Percentiles rank a stretch among this genome's conserved stretches.
Evolutionary conservation across 345 rosid genomes (phyloP).

Genomic region (Bruguiera sexangula): DNA sequence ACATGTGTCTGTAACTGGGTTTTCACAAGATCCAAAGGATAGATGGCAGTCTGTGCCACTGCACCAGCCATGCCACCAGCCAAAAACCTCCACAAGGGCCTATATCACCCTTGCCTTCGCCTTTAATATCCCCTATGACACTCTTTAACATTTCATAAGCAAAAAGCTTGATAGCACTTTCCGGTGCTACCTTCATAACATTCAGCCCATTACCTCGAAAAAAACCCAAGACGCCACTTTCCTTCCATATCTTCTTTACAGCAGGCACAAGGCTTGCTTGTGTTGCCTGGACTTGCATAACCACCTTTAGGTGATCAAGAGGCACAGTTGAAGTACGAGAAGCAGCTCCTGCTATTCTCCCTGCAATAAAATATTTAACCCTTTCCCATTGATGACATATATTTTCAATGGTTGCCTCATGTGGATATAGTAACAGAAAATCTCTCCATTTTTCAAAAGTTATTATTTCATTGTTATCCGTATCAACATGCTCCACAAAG

Average conservation of each 20-base stretch:
- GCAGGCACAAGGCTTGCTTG: conserved; percentile 58
- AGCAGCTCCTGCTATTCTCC: conserved; percentile 86
- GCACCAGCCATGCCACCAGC: conserved; percentile 96
- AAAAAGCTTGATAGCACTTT: conserved; percentile 82
- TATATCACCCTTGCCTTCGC: conserved; percentile 50
- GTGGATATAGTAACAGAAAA: conserved; percentile 43
- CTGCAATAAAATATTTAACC: conserved; percentile 83
- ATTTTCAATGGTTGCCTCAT: conserved; percentile 87
- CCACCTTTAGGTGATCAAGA: conserved; percentile 80
- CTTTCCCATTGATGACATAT: conserved; percentile 85
- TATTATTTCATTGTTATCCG: conserved; percentile 84
- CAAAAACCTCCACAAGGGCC: conserved; percentile 59
- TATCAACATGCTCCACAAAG: conserved; percentile 87
- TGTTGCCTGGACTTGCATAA: conserved; percentile 74
- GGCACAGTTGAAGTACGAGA: conserved; percentile 90
- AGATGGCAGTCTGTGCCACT: conserved; percentile 77
- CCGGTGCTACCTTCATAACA: conserved; percentile 85
- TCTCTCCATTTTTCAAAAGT: conserved; percentile 95
- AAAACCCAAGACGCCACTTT: conserved; percentile 57
- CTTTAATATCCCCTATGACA: conserved; percentile 45
- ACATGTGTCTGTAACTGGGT: conserved; percentile 74
- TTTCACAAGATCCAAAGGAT: conserved; percentile 90
- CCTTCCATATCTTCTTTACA: conserved; percentile 59
- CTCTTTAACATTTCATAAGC: conserved; percentile 67
- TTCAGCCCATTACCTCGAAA: conserved; percentile 82